A percentile compares a stretch with the other conserved stretches of the same genome.
Evolutionary conservation across 768 basidiomycete genomes (phyloP).

Genomic region (Floccularia luteovirens): DNA sequence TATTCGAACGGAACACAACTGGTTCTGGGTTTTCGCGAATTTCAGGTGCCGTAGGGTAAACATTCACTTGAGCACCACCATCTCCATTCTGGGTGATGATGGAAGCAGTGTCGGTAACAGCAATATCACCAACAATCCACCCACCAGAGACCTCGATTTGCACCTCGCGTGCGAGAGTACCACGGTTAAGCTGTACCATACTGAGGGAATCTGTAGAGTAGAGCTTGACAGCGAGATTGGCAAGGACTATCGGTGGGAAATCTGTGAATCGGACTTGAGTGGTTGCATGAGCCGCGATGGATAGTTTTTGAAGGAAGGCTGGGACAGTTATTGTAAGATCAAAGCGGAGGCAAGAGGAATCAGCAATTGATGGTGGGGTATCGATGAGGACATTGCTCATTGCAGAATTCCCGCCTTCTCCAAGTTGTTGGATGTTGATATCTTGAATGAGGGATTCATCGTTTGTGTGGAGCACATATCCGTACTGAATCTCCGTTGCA

Average conservation of each 20-base stretch:
- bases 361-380: slow-evolving; percentile 20
- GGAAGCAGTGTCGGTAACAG: slow-evolving; percentile 30
- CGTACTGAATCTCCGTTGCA: slow-evolving; percentile 36
- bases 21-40: slow-evolving; percentile 22
- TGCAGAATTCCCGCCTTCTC: slow-evolving; percentile 19
- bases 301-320: slow-evolving; percentile 37
- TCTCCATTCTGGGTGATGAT: slow-evolving; percentile 44
- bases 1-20: slow-evolving; percentile 35
- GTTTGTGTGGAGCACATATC: slow-evolving; percentile 37
- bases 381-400: slow-evolving; percentile 29
- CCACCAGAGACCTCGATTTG: slow-evolving; percentile 42
- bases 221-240: slow-evolving; percentile 37
- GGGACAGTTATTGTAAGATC: slow-evolving; percentile 48
- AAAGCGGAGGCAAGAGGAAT: slow-evolving; percentile 41
- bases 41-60: slow-evolving; percentile 29
- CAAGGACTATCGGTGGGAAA: slow-evolving; percentile 31
- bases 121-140: slow-evolving; percentile 54
- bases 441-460: slow-evolving; percentile 30
- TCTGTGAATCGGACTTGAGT: slow-evolving; percentile 44
- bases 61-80: slow-evolving; percentile 40
- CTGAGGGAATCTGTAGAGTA: slow-evolving; percentile 26
- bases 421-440: slow-evolving; percentile 26
- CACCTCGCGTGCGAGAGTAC: slow-evolving; percentile 30
- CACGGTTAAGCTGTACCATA: slow-evolving; percentile 37
- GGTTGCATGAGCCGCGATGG: slow-evolving; percentile 31